Evolutionary conservation across 106 monocot species (phyloP).

Genomic region (Apostasia shenzhenica): DNA sequence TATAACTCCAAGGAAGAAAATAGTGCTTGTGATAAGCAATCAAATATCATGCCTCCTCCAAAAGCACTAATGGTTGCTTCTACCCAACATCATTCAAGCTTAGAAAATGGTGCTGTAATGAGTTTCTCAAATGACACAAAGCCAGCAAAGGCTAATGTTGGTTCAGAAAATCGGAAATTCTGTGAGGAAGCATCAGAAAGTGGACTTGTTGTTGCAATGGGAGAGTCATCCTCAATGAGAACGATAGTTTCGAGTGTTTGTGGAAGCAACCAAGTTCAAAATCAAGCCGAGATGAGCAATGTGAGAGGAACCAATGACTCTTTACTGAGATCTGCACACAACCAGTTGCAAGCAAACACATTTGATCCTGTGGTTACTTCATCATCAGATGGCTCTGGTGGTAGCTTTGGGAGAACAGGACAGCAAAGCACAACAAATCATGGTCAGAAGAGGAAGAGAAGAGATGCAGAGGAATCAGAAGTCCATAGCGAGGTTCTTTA

Average conservation of each 20-base stretch:
- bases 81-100: background rate
- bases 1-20: constrained; percentile 4
- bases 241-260: constrained; percentile 34
- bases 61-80: background rate
- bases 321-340: background rate
- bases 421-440: constrained; percentile 12
- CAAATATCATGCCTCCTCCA: constrained; percentile 21
- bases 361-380: constrained; percentile 30
- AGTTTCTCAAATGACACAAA: constrained; percentile 30
- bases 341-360: constrained; percentile 10
- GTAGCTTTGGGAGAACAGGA: constrained; percentile 25
- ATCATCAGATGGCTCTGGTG: constrained; percentile 33
- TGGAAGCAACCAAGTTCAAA: constrained; percentile 30
- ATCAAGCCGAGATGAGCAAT: constrained; percentile 14
- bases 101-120: constrained; percentile 1
- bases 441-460: constrained; percentile 46
- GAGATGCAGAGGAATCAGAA: constrained; percentile 40
- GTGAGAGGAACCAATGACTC: constrained; percentile 6
- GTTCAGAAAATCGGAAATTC: background rate
- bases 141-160: constrained; percentile 1
- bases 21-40: constrained; percentile 1
- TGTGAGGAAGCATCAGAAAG: constrained; percentile 2
- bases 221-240: constrained; percentile 28
- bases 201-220: constrained; percentile 3
- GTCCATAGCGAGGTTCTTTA: constrained; percentile 59